A percentile compares a stretch with the other conserved stretches of the same genome.
Evolutionary conservation across 345 rosid genomes (phyloP).

Genomic region (Acer yangbiense): DNA sequence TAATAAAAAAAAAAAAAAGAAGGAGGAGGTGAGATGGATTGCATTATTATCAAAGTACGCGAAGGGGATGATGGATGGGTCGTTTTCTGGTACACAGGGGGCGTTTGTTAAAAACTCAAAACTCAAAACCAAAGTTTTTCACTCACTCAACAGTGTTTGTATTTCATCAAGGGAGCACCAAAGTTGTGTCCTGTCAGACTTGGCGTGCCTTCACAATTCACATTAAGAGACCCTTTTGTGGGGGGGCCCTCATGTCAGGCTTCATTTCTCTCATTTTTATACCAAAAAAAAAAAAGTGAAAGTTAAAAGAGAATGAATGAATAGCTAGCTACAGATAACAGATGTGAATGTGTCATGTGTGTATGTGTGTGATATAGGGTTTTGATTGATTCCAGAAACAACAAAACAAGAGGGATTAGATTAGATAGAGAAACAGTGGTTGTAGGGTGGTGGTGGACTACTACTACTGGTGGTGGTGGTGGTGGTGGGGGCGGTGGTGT

Average conservation of each 20-base stretch:
- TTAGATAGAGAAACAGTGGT: neutral
- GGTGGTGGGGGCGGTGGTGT: constrained; percentile 42
- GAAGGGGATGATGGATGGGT: constrained; percentile 38
- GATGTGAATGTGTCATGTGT: no score
- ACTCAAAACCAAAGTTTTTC: neutral
- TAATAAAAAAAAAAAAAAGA: neutral
- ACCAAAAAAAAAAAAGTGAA: neutral
- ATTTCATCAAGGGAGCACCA: constrained; percentile 34
- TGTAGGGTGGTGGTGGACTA: neutral
- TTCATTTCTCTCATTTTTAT: neutral
- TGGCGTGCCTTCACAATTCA: constrained; percentile 31
- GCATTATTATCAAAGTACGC: constrained; percentile 39
- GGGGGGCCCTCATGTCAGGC: neutral
- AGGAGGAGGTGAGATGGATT: constrained; percentile 33
- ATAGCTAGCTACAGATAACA: neutral
- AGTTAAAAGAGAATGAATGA: neutral
- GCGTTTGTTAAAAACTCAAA: constrained; percentile 14
- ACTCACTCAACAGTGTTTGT: constrained; percentile 31
- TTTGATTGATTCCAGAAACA: neutral
- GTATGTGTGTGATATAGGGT: neutral
- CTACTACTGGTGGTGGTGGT: constrained; percentile 6
- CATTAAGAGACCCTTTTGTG: neutral
- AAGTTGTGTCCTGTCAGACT: constrained; percentile 37
- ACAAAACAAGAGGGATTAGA: neutral
- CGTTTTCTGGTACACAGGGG: constrained; percentile 43